Conservation (phyloP, 2,329 filamentous ascomycete genomes). For the Penicillium verrucosum region DNA sequence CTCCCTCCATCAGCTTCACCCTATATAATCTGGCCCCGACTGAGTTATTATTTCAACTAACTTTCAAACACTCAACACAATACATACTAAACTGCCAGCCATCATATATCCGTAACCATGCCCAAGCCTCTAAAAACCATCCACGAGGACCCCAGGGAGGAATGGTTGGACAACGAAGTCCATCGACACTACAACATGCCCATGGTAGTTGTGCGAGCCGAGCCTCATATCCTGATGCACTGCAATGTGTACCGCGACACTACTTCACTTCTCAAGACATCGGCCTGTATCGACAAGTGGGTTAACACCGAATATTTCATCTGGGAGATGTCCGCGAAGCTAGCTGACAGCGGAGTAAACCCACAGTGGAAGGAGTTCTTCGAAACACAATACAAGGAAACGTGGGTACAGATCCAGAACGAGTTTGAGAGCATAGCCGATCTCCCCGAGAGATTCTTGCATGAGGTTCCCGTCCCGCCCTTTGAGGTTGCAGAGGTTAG, state of each 20-base stretch:
- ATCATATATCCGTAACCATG: neutral
- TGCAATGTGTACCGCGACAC: neutral
- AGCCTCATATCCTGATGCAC: neutral
- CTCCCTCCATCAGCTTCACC: neutral
- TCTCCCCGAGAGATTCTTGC: slow-evolving; percentile 1
- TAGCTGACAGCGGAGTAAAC: slow-evolving; percentile 1
- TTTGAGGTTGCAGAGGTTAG: neutral
- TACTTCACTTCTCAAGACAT: neutral
- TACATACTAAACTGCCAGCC: neutral
- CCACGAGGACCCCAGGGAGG: neutral
- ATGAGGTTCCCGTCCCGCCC: neutral
- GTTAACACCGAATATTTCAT: slow-evolving; percentile 5
- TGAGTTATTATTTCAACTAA: neutral
- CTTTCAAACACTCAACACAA: neutral
- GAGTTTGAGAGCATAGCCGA: neutral
- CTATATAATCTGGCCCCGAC: neutral
- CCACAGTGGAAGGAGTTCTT: neutral
- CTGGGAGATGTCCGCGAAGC: neutral
- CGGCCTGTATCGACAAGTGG: neutral
- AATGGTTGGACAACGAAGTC: neutral
- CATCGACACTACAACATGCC: slow-evolving; percentile 1
- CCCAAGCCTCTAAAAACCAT: neutral
- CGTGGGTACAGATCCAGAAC: neutral
- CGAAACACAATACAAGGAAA: neutral
- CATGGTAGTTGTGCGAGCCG: neutral